Percentiles rank a stretch among this genome's conserved stretches.
These are phyloP conservation scores for Seiridium unicorne DNA, from an alignment of 2,329 filamentous ascomycete species.

Conservation along the genomic window DNA sequence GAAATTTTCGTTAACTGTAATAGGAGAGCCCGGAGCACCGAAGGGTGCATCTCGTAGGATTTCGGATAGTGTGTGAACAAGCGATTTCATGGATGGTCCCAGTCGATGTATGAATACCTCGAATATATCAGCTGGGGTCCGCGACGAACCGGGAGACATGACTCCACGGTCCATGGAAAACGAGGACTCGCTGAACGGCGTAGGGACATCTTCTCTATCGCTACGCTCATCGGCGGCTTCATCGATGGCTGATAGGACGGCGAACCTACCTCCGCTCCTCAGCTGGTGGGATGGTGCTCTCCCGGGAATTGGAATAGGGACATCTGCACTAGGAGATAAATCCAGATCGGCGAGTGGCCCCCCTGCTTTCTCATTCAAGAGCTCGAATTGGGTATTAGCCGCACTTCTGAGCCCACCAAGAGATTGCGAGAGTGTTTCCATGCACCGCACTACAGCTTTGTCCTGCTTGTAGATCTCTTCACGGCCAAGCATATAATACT, in stretches of 20 bases:
- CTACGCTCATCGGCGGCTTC: constrained; percentile 59
- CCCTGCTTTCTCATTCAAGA: constrained; percentile 64
- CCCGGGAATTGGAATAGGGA: constrained; percentile 20
- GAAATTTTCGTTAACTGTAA: constrained; percentile 77
- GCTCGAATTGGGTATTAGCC: constrained; percentile 81
- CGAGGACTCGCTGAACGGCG: constrained; percentile 9
- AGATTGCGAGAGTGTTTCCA: constrained; percentile 83
- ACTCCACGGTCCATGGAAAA: constrained; percentile 5
- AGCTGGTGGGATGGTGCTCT: constrained; percentile 19
- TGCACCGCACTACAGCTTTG: constrained; percentile 75
- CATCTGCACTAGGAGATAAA: constrained; percentile 28
- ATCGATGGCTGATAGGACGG: constrained; percentile 58
- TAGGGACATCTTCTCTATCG: constrained; percentile 40
- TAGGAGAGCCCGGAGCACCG: constrained; percentile 63
- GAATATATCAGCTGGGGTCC: constrained; percentile 80
- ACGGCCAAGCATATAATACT: constrained; percentile 79
- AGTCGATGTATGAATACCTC: constrained; percentile 84
- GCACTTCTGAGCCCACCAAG: constrained; percentile 89
- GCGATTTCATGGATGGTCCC: constrained; percentile 91
- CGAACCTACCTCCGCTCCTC: constrained; percentile 39
- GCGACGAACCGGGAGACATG: constrained; percentile 34
- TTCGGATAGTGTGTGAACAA: constrained; percentile 87
- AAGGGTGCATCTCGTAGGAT: constrained; percentile 88
- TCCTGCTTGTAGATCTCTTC: constrained; percentile 80
- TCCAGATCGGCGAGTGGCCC: constrained; percentile 25